A percentile compares a stretch with the other conserved stretches of the same genome.
phyloP scores from a whole-genome alignment of 495 filamentous ascomycete species.

The Bacidia gigantensis region DNA sequence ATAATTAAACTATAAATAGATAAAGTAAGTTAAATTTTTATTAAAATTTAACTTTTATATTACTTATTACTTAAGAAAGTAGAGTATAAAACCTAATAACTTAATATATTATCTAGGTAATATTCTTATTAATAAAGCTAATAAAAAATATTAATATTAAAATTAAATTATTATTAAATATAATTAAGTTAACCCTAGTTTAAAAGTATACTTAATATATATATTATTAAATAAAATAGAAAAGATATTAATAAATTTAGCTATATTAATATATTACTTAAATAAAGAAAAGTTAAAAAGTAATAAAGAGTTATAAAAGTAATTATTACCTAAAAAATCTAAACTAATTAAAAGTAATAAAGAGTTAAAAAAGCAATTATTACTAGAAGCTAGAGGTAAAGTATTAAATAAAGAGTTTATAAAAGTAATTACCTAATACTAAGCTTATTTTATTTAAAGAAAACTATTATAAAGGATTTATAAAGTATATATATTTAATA shows the following conservation, averaged over 20 bases:
- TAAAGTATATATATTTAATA: background rate
- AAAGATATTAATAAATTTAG: background rate
- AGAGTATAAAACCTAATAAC: background rate
- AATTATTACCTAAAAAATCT: background rate
- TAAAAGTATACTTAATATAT: background rate
- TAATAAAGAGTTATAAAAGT: background rate
- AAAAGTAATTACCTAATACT: background rate
- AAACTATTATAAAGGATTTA: constrained; percentile 2
- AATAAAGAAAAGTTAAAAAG: background rate
- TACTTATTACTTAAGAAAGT: background rate
- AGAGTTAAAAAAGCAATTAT: background rate
- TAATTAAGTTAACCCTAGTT: background rate
- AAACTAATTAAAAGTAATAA: background rate
- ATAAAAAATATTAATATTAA: background rate
- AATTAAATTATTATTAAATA: background rate
- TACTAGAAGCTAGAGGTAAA: background rate
- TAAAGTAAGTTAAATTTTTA: background rate
- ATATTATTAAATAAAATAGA: background rate
- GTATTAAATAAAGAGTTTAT: background rate
- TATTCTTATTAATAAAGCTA: background rate
- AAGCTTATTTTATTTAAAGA: background rate
- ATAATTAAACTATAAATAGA: background rate
- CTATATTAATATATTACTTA: background rate
- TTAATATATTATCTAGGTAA: background rate
- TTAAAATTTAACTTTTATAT: background rate